Conservation (phyloP, 1,284 basidiomycete species). For the Termitomyces sp. region DNA sequence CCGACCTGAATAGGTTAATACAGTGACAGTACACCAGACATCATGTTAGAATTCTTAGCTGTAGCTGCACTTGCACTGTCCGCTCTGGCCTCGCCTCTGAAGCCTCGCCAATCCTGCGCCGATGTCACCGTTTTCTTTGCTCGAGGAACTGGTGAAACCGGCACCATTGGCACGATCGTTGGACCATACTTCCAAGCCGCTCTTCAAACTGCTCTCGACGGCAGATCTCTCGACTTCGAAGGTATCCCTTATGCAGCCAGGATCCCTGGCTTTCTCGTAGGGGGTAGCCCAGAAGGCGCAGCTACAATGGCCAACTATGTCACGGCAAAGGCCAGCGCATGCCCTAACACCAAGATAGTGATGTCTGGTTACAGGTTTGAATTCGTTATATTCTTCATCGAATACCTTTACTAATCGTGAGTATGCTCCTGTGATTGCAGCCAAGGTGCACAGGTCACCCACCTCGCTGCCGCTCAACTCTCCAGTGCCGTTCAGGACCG, state of each 20-base stretch:
- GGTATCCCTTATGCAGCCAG: constrained; percentile 32
- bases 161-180: constrained; percentile 27
- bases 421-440: constrained; percentile 12
- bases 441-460: constrained; percentile 35
- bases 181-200: constrained; percentile 30
- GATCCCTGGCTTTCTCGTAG: constrained; percentile 30
- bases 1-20: no score
- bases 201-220: constrained; percentile 22
- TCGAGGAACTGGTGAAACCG: constrained; percentile 26
- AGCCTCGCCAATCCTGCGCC: constrained; percentile 17
- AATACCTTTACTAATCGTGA: background rate
- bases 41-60: background rate
- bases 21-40: no score
- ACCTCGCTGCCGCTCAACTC: constrained; percentile 29
- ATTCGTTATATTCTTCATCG: background rate
- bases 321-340: constrained; percentile 25
- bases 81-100: constrained; percentile 4
- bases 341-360: constrained; percentile 31
- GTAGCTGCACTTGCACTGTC: background rate
- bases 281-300: constrained; percentile 32
- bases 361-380: constrained; percentile 30
- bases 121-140: constrained; percentile 31
- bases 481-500: constrained; percentile 22
- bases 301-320: constrained; percentile 31
- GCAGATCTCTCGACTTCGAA: constrained; percentile 26